phyloP scores from a whole-genome alignment of 73 alveolate genomes.

The Symbiodinium pilosum region DNA sequence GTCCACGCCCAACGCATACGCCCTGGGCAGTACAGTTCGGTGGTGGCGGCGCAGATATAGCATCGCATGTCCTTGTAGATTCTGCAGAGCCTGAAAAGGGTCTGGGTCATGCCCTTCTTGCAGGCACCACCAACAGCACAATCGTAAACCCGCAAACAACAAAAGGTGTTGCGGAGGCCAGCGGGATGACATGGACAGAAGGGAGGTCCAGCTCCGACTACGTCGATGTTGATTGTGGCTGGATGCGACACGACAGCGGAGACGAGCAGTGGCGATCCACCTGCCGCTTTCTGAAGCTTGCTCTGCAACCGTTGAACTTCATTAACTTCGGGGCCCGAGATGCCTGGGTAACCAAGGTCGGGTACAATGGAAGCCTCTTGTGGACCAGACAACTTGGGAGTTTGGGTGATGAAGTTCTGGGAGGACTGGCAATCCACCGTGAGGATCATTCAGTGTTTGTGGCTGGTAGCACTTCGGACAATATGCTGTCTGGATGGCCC shows the following conservation, averaged over 20 bases:
- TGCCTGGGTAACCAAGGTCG: not conserved
- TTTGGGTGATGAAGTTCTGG: not conserved
- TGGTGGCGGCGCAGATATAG: not conserved
- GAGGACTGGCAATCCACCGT: not conserved
- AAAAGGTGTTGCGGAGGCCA: not conserved
- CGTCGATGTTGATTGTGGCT: not conserved
- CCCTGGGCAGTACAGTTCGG: constrained; percentile 12
- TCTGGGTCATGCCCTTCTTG: not conserved
- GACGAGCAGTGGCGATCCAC: constrained; percentile 13
- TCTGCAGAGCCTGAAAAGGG: not conserved
- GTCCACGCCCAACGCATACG: not conserved
- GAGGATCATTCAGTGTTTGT: not conserved
- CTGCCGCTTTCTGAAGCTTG: not conserved
- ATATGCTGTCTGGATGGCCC: not conserved
- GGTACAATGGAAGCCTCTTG: not conserved
- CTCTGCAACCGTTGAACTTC: not conserved
- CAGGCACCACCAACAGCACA: not conserved
- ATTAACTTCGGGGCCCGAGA: not conserved
- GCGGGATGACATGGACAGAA: constrained; percentile 14
- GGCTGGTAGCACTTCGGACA: constrained; percentile 7
- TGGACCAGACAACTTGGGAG: not conserved
- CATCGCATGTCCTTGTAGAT: not conserved
- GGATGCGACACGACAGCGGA: constrained; percentile 4
- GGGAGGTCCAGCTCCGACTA: not conserved
- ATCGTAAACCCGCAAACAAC: not conserved